Evolutionary conservation across 305 asterid genomes (phyloP).

Genomic region (Plantago coronopus): DNA sequence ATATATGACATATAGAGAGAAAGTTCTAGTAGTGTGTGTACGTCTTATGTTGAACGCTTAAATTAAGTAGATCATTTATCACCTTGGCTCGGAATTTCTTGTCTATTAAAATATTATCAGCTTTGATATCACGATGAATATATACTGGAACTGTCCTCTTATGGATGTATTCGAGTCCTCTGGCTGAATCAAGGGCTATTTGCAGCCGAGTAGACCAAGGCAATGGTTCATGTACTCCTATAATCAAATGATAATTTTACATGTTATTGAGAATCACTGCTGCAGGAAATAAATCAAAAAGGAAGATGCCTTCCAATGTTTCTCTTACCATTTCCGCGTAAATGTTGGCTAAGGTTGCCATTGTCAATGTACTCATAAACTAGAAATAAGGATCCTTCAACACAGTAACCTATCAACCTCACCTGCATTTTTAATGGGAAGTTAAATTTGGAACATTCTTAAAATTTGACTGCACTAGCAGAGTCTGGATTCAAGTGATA

Average conservation of each 20-base stretch:
- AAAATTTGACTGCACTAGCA: not conserved
- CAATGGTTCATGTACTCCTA: constrained; percentile 46
- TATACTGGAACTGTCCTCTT: constrained; percentile 85
- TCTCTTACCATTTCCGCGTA: constrained; percentile 57
- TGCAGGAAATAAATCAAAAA: not conserved
- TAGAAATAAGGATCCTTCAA: constrained; percentile 62
- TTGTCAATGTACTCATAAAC: constrained; percentile 81
- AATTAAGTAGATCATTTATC: not conserved
- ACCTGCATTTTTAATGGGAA: constrained; percentile 44
- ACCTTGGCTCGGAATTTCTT: constrained; percentile 75
- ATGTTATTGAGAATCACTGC: constrained; percentile 1
- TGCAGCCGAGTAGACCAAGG: constrained; percentile 72
- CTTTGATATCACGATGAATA: constrained; percentile 76
- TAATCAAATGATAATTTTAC: not conserved
- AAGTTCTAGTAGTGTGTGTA: too few species aligned
- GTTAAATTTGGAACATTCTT: not conserved
- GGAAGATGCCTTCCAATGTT: not conserved
- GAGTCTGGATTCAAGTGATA: not conserved
- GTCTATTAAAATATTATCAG: constrained; percentile 77
- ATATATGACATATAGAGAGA: too few species aligned
- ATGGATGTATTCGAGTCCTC: constrained; percentile 92
- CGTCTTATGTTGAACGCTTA: too few species aligned
- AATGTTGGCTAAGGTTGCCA: constrained; percentile 78
- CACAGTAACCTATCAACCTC: constrained; percentile 71
- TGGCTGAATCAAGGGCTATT: constrained; percentile 88